phyloP scores from a whole-genome alignment of 108 stramenopile species.

The Skeletonema grethae region DNA sequence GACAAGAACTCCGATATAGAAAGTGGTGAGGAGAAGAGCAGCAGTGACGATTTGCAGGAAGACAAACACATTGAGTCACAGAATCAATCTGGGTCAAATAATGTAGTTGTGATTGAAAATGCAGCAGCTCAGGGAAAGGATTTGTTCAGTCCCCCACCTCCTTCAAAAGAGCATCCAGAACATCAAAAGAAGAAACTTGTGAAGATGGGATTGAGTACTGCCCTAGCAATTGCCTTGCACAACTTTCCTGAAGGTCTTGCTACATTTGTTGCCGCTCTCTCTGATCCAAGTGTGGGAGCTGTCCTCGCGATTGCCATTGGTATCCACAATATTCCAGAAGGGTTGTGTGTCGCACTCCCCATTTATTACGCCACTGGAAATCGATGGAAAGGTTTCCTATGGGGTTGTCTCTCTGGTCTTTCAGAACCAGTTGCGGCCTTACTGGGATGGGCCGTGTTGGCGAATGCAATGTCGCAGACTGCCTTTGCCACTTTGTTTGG shows the following conservation, averaged over 20 bases:
- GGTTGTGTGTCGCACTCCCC: constrained; percentile 85
- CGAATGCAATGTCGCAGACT: constrained; percentile 42
- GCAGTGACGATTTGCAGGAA: constrained; percentile 11
- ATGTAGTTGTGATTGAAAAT: constrained; percentile 26
- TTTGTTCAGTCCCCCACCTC: background rate
- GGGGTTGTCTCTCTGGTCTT: constrained; percentile 72
- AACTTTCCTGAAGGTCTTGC: constrained; percentile 94
- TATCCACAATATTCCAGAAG: constrained; percentile 92
- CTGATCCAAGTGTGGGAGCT: constrained; percentile 74
- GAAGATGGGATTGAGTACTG: constrained; percentile 70
- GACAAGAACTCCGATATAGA: constrained; percentile 14
- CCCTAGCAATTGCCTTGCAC: constrained; percentile 83
- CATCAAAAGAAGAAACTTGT: constrained; percentile 37
- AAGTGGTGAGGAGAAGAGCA: constrained; percentile 7
- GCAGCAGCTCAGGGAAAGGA: background rate
- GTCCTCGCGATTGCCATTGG: constrained; percentile 87
- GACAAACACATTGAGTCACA: background rate
- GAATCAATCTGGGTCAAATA: constrained; percentile 3
- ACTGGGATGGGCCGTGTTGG: constrained; percentile 73
- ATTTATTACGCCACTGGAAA: constrained; percentile 89
- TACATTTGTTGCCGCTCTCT: constrained; percentile 80
- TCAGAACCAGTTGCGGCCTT: constrained; percentile 82
- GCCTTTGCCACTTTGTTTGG: constrained; percentile 77
- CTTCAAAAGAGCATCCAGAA: background rate
- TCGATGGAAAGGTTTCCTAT: constrained; percentile 81